Evolutionary conservation across 768 basidiomycete species (phyloP).

Genomic region (Mycena kentingensis): DNA sequence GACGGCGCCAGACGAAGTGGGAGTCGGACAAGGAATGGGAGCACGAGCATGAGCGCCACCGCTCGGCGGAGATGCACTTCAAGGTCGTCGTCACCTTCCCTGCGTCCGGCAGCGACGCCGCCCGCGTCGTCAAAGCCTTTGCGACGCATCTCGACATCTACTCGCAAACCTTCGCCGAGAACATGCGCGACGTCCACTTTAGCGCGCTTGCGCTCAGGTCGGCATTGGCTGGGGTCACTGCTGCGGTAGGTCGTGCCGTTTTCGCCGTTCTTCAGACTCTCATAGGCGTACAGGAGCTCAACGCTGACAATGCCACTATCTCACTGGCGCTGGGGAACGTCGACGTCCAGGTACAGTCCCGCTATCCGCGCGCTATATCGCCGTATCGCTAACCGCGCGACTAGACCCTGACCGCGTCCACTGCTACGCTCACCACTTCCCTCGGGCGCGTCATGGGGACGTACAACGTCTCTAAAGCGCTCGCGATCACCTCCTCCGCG

Average conservation of each 20-base stretch:
- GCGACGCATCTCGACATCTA: slow-evolving; percentile 12
- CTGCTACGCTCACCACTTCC: neutral
- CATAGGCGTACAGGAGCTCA: slow-evolving; percentile 3
- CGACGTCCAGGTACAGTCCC: neutral
- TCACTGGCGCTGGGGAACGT: neutral
- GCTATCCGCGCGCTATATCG: neutral
- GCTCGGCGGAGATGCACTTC: slow-evolving; percentile 8
- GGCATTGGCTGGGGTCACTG: neutral
- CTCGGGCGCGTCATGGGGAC: slow-evolving; percentile 14
- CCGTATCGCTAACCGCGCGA: too few relatives aligned
- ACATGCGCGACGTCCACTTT: slow-evolving; percentile 7
- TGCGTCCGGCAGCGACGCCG: neutral
- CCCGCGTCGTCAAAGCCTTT: slow-evolving; percentile 6
- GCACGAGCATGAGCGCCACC: neutral
- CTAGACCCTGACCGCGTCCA: slow-evolving; percentile 5
- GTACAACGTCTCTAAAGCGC: slow-evolving; percentile 10
- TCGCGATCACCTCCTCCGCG: slow-evolving; percentile 9
- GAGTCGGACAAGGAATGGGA: neutral
- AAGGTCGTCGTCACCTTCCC: slow-evolving; percentile 15
- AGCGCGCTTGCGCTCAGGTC: slow-evolving; percentile 1
- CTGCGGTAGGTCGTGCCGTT: slow-evolving; percentile 1
- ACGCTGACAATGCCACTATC: neutral
- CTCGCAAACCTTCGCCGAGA: slow-evolving; percentile 5
- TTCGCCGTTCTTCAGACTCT: neutral
- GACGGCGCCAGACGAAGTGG: slow-evolving; percentile 8